Conservation (phyloP, 129 eudicot species). For the Flaveria linearis region DNA sequence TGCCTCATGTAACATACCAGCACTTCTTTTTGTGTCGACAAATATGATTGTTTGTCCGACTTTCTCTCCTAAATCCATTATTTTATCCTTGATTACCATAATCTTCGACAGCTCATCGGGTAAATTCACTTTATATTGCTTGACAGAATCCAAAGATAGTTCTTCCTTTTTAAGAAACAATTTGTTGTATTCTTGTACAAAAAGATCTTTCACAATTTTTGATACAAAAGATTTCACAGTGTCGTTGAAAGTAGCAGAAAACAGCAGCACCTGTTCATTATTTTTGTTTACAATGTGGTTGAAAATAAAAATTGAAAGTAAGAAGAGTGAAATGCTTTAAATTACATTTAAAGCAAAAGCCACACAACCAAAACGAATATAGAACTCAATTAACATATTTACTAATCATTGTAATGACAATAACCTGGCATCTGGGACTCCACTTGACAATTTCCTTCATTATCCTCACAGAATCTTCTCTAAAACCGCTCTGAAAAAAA, state of each 20-base stretch:
- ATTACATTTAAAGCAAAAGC: not conserved
- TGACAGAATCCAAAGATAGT: slow-evolving; percentile 66
- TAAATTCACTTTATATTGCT: slow-evolving; percentile 59
- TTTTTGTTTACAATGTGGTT: too few relatives aligned
- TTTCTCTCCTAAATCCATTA: too few relatives aligned
- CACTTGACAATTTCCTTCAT: slow-evolving; percentile 61
- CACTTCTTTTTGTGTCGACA: slow-evolving; percentile 60
- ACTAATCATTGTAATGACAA: not conserved
- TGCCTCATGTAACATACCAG: slow-evolving; percentile 50
- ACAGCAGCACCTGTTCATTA: slow-evolving; percentile 60
- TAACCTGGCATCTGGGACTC: slow-evolving; percentile 66
- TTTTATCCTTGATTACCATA: slow-evolving; percentile 51
- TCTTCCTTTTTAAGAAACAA: slow-evolving; percentile 78
- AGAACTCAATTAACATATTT: not conserved
- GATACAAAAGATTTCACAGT: slow-evolving; percentile 54
- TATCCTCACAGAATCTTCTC: slow-evolving; percentile 70
- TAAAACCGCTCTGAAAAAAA: slow-evolving; percentile 62
- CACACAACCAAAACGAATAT: not conserved
- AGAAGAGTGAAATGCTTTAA: not conserved
- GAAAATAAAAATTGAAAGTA: not conserved
- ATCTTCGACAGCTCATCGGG: slow-evolving; percentile 61
- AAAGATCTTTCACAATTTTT: slow-evolving; percentile 49
- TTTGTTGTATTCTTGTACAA: slow-evolving; percentile 50
- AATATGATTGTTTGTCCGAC: slow-evolving; percentile 36
- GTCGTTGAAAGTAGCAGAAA: slow-evolving; percentile 55